Base-by-base conservation (phyloP, 2,329 filamentous ascomycete species). In the Phialophora verrucosa region DNA sequence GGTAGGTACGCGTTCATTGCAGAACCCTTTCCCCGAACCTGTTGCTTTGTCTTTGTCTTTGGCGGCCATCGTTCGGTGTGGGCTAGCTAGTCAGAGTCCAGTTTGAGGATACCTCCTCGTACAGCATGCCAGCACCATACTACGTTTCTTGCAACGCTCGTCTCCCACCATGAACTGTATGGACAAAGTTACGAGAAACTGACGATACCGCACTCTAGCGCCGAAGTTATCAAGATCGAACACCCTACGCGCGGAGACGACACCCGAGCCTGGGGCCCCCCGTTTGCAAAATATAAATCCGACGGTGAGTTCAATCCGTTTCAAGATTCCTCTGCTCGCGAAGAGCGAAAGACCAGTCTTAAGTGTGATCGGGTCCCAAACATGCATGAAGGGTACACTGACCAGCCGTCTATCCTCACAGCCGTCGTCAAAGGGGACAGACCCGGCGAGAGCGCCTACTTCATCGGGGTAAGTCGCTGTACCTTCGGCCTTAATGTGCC, bases 181-280 rank as follows among this genome's bases (percentile, higher is more conserved):
- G 17, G 17, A 42, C 38, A n/a, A n/a, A 44, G 17, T 44, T 44
- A 6, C 38, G 7, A 42, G 17, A 44, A n/a, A 44, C 38, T 44
- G 38, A 44, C 38, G 2, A 20, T n/a, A 44, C 38, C 38, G 3
- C 38, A 8, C 6, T 6, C 17, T 44, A 96, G 93, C 70, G 95
- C 95, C 71, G 94, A 99, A 77, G 89, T 99, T 35, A 97, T 99
- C 80, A 99, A 99, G 79, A 87, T 99, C 68, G 95, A 99, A 79
- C 95, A 99, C 78, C 95, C 95, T 3, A 88, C 88, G 4, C 86
- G 92, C 64, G 95, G 92, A 44, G 95, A 99, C 76, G 95, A 99
- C 76, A 99, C 95, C 10, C 84, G 95, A 74, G 93, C 93, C 59
- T 99, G 95, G 95, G 95, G 95, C 0, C 95, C 95, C 27, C 95